These are phyloP conservation scores for Paramecium tetraurelia DNA, from an alignment of 73 alveolate genomes.

Conservation along the genomic window DNA sequence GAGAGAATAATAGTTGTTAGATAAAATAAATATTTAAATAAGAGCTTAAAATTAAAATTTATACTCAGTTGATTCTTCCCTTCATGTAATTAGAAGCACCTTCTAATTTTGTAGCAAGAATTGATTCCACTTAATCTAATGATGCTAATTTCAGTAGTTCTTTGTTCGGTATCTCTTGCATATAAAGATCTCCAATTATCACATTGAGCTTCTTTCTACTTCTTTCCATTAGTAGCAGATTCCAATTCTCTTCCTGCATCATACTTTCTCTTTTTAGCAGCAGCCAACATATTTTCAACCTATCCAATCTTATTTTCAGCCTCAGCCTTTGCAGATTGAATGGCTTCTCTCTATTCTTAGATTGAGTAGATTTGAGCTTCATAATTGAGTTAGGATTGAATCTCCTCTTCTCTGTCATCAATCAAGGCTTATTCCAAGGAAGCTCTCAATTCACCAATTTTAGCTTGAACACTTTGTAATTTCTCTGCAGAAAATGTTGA, in stretches of 20 bases:
- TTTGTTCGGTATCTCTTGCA: slow-evolving; percentile 54
- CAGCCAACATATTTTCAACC: slow-evolving; percentile 12
- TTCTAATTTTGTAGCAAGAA: slow-evolving; percentile 45
- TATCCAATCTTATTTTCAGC: not conserved
- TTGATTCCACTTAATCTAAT: slow-evolving; percentile 40
- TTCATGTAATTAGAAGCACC: slow-evolving; percentile 27
- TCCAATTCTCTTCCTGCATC: slow-evolving; percentile 52
- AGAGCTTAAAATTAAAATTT: not conserved
- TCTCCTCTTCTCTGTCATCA: slow-evolving; percentile 46
- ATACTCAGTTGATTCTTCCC: slow-evolving; percentile 38
- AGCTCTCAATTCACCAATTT: slow-evolving; percentile 45
- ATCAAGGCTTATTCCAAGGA: slow-evolving; percentile 38
- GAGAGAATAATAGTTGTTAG: not conserved
- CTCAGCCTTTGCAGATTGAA: slow-evolving; percentile 12
- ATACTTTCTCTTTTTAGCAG: slow-evolving; percentile 50
- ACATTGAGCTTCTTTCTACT: slow-evolving; percentile 30
- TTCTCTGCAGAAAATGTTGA: slow-evolving; percentile 50
- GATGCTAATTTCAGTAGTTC: slow-evolving; percentile 31
- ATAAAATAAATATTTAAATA: not conserved
- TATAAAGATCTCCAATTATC: slow-evolving; percentile 36
- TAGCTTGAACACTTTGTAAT: slow-evolving; percentile 17
- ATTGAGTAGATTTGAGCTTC: not conserved
- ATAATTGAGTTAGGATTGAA: not conserved
- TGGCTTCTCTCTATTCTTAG: slow-evolving; percentile 22
- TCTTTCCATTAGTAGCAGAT: slow-evolving; percentile 30